Conservation (phyloP, 495 filamentous ascomycete genomes). For the Hypoxylon lienhwacheense region DNA sequence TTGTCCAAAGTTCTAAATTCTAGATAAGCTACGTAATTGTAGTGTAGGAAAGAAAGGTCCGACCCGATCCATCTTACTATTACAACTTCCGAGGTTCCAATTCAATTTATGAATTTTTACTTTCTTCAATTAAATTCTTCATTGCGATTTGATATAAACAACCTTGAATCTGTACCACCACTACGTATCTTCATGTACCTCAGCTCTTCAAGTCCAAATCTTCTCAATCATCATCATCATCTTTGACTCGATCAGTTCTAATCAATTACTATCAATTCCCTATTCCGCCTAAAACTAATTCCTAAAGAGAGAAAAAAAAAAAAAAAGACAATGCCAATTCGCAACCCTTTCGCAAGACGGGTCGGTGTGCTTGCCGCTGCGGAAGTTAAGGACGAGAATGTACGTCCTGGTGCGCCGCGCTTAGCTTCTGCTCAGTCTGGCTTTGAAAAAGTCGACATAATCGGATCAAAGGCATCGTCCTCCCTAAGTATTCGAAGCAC, state of each 20-base stretch:
- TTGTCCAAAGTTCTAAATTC: background rate
- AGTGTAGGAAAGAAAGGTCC: constrained; percentile 29
- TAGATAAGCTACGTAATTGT: background rate
- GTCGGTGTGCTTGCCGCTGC: constrained; percentile 44
- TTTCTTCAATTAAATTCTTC: background rate
- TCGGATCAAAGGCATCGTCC: constrained; percentile 58
- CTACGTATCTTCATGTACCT: too few species aligned
- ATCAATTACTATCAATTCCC: constrained; percentile 17
- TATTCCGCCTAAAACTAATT: constrained; percentile 14
- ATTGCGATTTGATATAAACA: too few species aligned
- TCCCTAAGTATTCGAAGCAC: constrained; percentile 64
- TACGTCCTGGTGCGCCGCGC: constrained; percentile 47
- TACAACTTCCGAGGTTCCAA: constrained; percentile 6
- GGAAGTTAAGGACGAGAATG: constrained; percentile 56
- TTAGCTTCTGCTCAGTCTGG: constrained; percentile 42
- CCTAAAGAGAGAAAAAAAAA: too few species aligned
- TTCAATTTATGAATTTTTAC: background rate
- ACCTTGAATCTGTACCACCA: background rate
- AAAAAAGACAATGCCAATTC: constrained; percentile 76
- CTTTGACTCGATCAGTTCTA: constrained; percentile 2
- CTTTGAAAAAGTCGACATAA: constrained; percentile 58
- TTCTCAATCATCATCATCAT: too few species aligned
- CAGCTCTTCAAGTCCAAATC: too few species aligned
- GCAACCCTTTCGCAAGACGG: constrained; percentile 70
- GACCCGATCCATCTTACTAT: constrained; percentile 24